These are phyloP conservation scores for Ogataea kodamae DNA, from an alignment of 805 yeast species.

Conservation along the genomic window DNA sequence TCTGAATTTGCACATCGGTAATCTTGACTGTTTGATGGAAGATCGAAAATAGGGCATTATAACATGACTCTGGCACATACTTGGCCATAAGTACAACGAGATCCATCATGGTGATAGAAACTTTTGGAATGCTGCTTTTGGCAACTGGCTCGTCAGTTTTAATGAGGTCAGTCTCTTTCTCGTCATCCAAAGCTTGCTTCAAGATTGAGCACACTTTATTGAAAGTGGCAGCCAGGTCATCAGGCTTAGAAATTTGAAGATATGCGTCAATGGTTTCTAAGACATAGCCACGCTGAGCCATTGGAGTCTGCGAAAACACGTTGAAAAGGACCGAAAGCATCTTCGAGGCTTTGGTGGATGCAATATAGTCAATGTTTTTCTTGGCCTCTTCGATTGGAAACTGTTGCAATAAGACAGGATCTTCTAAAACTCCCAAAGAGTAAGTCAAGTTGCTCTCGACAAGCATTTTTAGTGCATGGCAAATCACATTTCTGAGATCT, in stretches of 20 bases:
- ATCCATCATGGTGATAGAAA: constrained; percentile 87
- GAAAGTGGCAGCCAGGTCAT: constrained; percentile 72
- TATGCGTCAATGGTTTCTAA: constrained; percentile 84
- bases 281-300: constrained; percentile 79
- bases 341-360: constrained; percentile 61
- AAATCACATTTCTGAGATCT: constrained; percentile 73
- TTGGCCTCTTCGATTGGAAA: constrained; percentile 56
- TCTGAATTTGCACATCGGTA: constrained; percentile 70
- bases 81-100: constrained; percentile 82
- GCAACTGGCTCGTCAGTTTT: constrained; percentile 33
- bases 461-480: constrained; percentile 72
- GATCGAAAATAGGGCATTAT: constrained; percentile 72
- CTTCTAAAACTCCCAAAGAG: constrained; percentile 55
- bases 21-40: constrained; percentile 63
- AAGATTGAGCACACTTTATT: constrained; percentile 80
- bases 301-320: constrained; percentile 83
- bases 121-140: constrained; percentile 41
- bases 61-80: constrained; percentile 68
- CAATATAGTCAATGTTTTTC: constrained; percentile 57
- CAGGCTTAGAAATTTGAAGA: constrained; percentile 62
- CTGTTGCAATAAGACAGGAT: constrained; percentile 56
- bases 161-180: constrained; percentile 34
- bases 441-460: constrained; percentile 74
- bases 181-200: constrained; percentile 69
- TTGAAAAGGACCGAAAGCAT: constrained; percentile 84